Percentiles rank a stretch among this genome's conserved stretches.
Conservation (phyloP, 148 eudicot genomes). For the Limonium bicolor region DNA sequence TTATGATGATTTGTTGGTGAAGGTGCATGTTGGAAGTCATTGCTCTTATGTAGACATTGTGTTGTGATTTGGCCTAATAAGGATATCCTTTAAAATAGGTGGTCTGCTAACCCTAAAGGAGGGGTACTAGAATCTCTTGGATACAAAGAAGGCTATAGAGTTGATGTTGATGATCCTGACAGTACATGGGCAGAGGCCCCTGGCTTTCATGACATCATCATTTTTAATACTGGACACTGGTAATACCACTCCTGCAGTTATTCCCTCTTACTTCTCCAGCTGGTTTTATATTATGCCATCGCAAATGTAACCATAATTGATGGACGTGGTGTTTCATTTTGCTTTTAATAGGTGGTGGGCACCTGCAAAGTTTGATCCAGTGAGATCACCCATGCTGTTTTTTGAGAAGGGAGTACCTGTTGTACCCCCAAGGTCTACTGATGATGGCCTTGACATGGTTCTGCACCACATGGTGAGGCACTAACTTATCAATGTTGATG, state of each 20-base stretch:
- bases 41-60: too few relatives aligned
- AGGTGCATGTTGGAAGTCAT: too few relatives aligned
- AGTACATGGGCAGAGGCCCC: slow-evolving; percentile 80
- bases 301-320: too few relatives aligned
- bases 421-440: slow-evolving; percentile 55
- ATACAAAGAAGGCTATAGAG: slow-evolving; percentile 80
- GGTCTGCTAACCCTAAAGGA: slow-evolving; percentile 48
- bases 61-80: not conserved
- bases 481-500: not conserved
- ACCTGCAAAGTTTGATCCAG: slow-evolving; percentile 86
- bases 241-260: too few relatives aligned
- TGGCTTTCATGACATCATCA: slow-evolving; percentile 66
- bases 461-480: slow-evolving; percentile 54
- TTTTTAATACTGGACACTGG: slow-evolving; percentile 96
- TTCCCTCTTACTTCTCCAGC: too few relatives aligned
- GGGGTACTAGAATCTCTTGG: slow-evolving; percentile 74
- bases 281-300: too few relatives aligned
- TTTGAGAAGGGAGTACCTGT: slow-evolving; percentile 55
- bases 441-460: slow-evolving; percentile 66
- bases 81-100: slow-evolving; percentile 27
- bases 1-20: too few relatives aligned
- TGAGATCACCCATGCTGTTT: slow-evolving; percentile 88
- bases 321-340: not conserved
- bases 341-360: slow-evolving; percentile 82
- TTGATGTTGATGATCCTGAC: slow-evolving; percentile 84